Evolutionary conservation across 108 stramenopile species (phyloP).

Genomic region (Discostella stelligeroides): DNA sequence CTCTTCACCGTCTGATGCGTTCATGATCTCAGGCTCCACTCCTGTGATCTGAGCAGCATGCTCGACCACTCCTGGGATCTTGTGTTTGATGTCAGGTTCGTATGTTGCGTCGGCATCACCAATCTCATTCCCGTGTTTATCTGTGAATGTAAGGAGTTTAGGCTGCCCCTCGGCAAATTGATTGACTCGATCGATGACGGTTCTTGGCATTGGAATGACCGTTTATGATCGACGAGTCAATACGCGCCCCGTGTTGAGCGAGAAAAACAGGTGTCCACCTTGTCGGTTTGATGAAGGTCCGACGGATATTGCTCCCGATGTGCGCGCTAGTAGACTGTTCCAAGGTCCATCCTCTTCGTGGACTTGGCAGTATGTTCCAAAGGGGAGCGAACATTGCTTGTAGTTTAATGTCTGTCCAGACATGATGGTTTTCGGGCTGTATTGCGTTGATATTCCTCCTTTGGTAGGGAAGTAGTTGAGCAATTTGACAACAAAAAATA

Average conservation of each 20-base stretch:
- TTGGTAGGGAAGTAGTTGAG: slow-evolving; percentile 11
- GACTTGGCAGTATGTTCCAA: slow-evolving; percentile 15
- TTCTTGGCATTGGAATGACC: neutral
- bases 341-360: slow-evolving; percentile 11
- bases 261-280: slow-evolving; percentile 10
- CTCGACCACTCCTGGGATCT: slow-evolving; percentile 2
- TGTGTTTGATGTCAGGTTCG: neutral
- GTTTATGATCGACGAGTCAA: neutral
- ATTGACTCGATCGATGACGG: neutral
- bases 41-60: neutral
- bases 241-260: neutral
- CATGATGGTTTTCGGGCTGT: slow-evolving; percentile 16
- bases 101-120: neutral
- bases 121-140: neutral
- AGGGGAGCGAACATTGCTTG: slow-evolving; percentile 7
- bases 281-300: slow-evolving; percentile 12
- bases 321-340: slow-evolving; percentile 1
- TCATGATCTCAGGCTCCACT: slow-evolving; percentile 2
- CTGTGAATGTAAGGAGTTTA: neutral
- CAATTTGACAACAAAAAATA: too few species aligned
- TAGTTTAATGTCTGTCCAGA: slow-evolving; percentile 1
- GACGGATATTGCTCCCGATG: slow-evolving; percentile 12
- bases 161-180: neutral
- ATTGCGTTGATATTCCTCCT: neutral
- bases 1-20: too few species aligned